These are phyloP conservation scores for Candida ficus DNA, from an alignment of 805 yeast species.

Conservation along the genomic window DNA sequence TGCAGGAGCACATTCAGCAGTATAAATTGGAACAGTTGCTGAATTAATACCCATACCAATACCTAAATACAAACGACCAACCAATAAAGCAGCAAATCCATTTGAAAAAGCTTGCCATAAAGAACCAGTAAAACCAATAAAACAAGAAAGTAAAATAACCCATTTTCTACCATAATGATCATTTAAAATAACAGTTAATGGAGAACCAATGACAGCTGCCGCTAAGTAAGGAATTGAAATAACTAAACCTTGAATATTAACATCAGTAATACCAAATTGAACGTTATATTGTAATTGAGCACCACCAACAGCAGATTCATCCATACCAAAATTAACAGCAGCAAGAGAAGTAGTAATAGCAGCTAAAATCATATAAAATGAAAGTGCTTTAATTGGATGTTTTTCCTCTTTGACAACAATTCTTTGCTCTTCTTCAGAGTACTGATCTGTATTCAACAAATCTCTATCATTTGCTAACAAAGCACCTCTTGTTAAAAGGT, in stretches of 20 bases:
- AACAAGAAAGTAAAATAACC: conserved; percentile 52
- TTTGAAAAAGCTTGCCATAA: conserved; percentile 61
- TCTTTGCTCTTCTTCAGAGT: conserved; percentile 29
- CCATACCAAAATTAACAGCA: conserved; percentile 71
- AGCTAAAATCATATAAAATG: conserved; percentile 49
- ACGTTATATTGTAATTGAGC: conserved; percentile 51
- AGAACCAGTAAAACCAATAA: conserved; percentile 53
- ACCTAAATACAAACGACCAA: conserved; percentile 56
- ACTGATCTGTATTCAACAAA: conserved; percentile 33
- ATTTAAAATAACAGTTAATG: conserved; percentile 50
- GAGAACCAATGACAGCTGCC: conserved; percentile 51
- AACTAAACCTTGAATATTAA: conserved; percentile 50
- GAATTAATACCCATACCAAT: conserved; percentile 65
- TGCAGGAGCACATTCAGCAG: conserved; percentile 59
- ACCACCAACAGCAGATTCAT: conserved; percentile 66
- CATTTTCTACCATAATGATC: conserved; percentile 52
- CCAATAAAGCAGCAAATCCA: conserved; percentile 55
- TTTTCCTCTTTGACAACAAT: conserved; percentile 38
- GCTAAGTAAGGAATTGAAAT: conserved; percentile 64
- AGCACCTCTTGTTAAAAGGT: conserved; percentile 46
- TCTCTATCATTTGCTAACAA: conserved; percentile 48
- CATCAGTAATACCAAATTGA: conserved; percentile 38
- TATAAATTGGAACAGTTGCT: conserved; percentile 62
- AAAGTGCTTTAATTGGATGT: conserved; percentile 44
- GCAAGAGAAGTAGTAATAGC: conserved; percentile 50